Conservation (phyloP, 345 rosid genomes). For the Erodium maritimum region DNA sequence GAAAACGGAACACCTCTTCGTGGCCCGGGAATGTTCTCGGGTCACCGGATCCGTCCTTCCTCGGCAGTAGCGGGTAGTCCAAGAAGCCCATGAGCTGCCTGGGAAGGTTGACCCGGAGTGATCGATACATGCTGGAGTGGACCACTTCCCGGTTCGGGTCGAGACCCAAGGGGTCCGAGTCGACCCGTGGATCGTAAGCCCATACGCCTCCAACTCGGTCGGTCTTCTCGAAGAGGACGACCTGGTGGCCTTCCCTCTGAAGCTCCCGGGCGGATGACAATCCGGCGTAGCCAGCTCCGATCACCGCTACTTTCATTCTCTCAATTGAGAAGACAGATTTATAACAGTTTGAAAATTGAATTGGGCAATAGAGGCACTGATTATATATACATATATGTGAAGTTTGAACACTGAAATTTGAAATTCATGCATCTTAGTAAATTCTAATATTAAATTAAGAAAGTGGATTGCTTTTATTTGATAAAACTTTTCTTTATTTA, state of each 20-base stretch:
- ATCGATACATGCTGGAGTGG: conserved; percentile 14
- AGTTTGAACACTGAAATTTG: too few relatives aligned
- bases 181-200: conserved; percentile 14
- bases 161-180: conserved; percentile 14
- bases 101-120: conserved; percentile 18
- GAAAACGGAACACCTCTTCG: conserved; percentile 11
- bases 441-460: too few relatives aligned
- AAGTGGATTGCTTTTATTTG: too few relatives aligned
- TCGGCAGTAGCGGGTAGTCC: conserved; percentile 12
- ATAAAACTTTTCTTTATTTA: too few relatives aligned
- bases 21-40: conserved; percentile 17
- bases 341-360: too few relatives aligned
- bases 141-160: conserved; percentile 14
- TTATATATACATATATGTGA: too few relatives aligned
- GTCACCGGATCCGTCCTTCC: conserved; percentile 1
- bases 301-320: conserved; percentile 14
- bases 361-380: too few relatives aligned
- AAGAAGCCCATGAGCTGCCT: conserved; percentile 18
- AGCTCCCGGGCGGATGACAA: conserved; percentile 20
- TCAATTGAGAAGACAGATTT: too few relatives aligned
- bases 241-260: conserved; percentile 19
- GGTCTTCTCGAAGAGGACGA: conserved; percentile 9
- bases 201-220: conserved; percentile 16
- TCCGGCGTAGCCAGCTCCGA: conserved; percentile 21
- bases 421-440: too few relatives aligned